Evolutionary conservation across 2,329 filamentous ascomycete species (phyloP).

Genomic region (Spiromastix sp.): DNA sequence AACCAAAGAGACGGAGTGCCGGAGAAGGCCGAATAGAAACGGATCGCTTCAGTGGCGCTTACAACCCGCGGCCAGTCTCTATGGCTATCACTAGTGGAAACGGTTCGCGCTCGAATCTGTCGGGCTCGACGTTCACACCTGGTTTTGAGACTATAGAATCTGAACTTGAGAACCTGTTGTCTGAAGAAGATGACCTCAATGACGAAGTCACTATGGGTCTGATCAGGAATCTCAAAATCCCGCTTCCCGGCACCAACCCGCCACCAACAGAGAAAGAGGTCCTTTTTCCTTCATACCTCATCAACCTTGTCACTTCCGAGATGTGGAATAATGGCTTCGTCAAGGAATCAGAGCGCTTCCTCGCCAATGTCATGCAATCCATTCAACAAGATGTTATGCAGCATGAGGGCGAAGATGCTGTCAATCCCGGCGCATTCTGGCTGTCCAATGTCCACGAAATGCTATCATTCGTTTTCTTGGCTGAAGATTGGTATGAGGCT

Average conservation of each 20-base stretch:
- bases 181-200: conserved; percentile 90
- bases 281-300: conserved; percentile 94
- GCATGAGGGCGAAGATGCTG: conserved; percentile 90
- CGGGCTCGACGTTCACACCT: conserved; percentile 67
- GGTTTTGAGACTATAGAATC: conserved; percentile 84
- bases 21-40: conserved; percentile 74
- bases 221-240: conserved; percentile 94
- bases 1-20: conserved; percentile 68
- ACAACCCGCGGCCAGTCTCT: conserved; percentile 89
- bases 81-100: conserved; percentile 64
- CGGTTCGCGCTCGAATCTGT: conserved; percentile 53
- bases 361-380: conserved; percentile 98
- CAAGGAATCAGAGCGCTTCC: conserved; percentile 96
- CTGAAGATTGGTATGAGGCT: conserved; percentile 98
- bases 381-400: conserved; percentile 99
- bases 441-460: conserved; percentile 98
- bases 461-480: conserved; percentile 97
- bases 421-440: conserved; percentile 98
- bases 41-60: conserved; percentile 83
- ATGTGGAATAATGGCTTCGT: conserved; percentile 99
- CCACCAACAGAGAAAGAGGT: conserved; percentile 97
- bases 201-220: conserved; percentile 95
- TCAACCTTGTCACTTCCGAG: conserved; percentile 97
- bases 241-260: conserved; percentile 72
- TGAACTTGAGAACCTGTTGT: conserved; percentile 85